phyloP scores from a whole-genome alignment of 164 flowering plant species.

The Liquidambar formosana region DNA sequence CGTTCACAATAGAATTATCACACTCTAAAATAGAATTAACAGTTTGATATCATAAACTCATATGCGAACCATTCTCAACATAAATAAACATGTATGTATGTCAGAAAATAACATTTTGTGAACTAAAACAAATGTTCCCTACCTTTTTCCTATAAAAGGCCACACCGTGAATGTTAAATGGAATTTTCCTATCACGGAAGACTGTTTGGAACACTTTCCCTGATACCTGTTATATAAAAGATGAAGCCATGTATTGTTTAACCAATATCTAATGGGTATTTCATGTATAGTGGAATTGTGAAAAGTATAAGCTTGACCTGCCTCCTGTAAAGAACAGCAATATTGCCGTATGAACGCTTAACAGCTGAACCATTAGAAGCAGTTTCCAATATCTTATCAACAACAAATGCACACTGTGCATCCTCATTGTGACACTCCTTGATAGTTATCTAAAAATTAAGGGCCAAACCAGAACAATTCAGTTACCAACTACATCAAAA shows the following conservation, averaged over 20 bases:
- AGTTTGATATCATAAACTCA: no score
- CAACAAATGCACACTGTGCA: constrained; percentile 86
- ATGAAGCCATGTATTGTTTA: neutral
- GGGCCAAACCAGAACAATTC: constrained; percentile 7
- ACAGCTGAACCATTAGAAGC: constrained; percentile 42
- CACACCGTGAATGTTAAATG: constrained; percentile 90
- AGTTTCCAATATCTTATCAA: constrained; percentile 79
- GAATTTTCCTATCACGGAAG: constrained; percentile 81
- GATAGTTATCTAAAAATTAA: constrained; percentile 54
- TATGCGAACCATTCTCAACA: neutral
- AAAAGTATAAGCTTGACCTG: constrained; percentile 59
- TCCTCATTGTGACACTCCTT: constrained; percentile 88
- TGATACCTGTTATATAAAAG: constrained; percentile 52
- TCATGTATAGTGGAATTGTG: neutral
- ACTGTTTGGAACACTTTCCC: constrained; percentile 80
- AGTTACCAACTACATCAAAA: neutral
- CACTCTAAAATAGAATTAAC: no score
- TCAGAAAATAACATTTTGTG: neutral
- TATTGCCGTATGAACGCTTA: constrained; percentile 53
- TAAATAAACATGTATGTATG: neutral
- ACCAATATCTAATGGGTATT: neutral
- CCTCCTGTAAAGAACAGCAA: constrained; percentile 88
- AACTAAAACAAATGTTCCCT: constrained; percentile 2
- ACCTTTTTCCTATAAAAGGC: constrained; percentile 98
- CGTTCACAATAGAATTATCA: no score